Evolutionary conservation across 345 rosid species (phyloP).

Genomic region (Eucalyptus globulus): DNA sequence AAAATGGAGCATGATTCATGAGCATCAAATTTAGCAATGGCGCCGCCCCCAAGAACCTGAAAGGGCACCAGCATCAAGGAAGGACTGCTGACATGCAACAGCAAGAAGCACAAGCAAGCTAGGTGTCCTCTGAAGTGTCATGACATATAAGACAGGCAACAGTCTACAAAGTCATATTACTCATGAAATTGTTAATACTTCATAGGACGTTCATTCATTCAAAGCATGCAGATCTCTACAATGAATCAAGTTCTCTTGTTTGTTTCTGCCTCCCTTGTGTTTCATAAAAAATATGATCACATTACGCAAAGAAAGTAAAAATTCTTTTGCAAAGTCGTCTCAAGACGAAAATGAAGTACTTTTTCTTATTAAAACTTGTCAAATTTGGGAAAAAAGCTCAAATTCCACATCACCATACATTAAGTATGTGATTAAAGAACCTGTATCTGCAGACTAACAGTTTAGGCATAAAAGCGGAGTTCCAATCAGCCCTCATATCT

Average conservation of each 20-base stretch:
- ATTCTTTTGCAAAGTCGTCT: neutral
- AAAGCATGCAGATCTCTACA: neutral
- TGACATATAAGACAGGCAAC: neutral
- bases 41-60: neutral
- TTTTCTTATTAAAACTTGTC: neutral
- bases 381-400: neutral
- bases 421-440: neutral
- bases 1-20: neutral
- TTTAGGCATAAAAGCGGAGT: neutral
- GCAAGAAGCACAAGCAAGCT: neutral
- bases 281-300: neutral
- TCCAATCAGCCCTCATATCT: neutral
- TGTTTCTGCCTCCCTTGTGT: neutral
- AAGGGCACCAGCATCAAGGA: neutral
- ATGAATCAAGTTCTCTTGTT: neutral
- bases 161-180: neutral
- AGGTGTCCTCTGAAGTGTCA: neutral
- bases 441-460: neutral
- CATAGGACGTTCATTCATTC: no score
- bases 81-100: neutral
- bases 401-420: neutral
- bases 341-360: neutral
- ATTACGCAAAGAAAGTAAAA: neutral
- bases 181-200: neutral
- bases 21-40: neutral